These are phyloP conservation scores for Zoysia matrella DNA, from an alignment of 202 grass and related monocot genomes.

Conservation along the genomic window DNA sequence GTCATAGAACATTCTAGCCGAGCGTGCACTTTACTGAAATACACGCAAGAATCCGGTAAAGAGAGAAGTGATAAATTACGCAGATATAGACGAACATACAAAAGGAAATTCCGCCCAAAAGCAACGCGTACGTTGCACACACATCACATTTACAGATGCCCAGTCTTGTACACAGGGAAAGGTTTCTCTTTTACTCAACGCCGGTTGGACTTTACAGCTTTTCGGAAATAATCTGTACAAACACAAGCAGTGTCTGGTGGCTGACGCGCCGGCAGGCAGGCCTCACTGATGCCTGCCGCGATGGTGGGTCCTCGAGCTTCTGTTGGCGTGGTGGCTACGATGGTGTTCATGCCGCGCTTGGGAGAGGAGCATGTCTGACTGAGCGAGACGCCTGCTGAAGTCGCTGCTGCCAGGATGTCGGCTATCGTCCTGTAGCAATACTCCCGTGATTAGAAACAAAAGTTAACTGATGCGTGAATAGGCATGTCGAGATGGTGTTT, in stretches of 20 bases:
- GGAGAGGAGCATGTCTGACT: slow-evolving; percentile 77
- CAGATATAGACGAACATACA: background rate
- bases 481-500: slow-evolving; percentile 2
- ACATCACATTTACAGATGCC: slow-evolving; percentile 33
- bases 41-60: too few relatives aligned
- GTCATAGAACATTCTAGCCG: too few relatives aligned
- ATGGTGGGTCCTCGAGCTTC: slow-evolving; percentile 42
- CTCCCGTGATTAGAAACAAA: slow-evolving; percentile 13
- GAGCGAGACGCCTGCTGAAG: slow-evolving; percentile 70
- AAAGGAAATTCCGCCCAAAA: background rate
- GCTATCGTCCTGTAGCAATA: slow-evolving; percentile 41
- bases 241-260: slow-evolving; percentile 51
- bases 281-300: slow-evolving; percentile 41
- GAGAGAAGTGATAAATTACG: too few relatives aligned
- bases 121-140: slow-evolving; percentile 7
- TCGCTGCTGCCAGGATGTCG: slow-evolving; percentile 48
- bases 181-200: background rate
- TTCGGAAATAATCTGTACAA: slow-evolving; percentile 35
- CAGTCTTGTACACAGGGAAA: background rate
- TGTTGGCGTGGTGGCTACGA: slow-evolving; percentile 26
- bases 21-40: too few relatives aligned
- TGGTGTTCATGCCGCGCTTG: slow-evolving; percentile 64
- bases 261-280: background rate
- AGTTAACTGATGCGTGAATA: background rate
- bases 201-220: slow-evolving; percentile 16